These are phyloP conservation scores for Parsonsia alboflavescens DNA, from an alignment of 257 asterid species.

Conservation along the genomic window DNA sequence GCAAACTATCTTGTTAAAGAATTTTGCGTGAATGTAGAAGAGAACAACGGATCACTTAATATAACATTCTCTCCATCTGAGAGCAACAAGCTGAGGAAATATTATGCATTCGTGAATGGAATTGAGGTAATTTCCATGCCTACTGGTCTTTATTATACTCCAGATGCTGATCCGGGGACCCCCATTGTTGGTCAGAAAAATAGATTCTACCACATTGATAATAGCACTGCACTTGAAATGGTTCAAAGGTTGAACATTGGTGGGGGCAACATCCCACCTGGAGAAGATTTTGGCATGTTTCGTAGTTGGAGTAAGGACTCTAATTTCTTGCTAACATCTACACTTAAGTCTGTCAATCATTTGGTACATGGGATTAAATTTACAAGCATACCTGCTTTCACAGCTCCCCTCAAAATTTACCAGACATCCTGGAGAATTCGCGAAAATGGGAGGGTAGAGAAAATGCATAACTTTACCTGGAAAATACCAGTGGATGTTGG, in stretches of 20 bases:
- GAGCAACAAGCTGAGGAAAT: not conserved
- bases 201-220: conserved; percentile 37
- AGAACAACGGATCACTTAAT: conserved; percentile 22
- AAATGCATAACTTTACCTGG: not conserved
- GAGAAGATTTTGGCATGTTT: conserved; percentile 16
- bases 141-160: too few species aligned
- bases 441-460: not conserved
- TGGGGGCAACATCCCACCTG: conserved; percentile 11
- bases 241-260: conserved; percentile 14
- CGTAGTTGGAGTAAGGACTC: conserved; percentile 38
- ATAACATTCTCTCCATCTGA: conserved; percentile 37
- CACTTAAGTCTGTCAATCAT: conserved; percentile 23
- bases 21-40: conserved; percentile 32
- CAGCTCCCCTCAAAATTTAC: too few species aligned
- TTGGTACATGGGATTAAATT: conserved; percentile 10
- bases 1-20: conserved; percentile 34
- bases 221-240: too few species aligned
- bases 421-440: conserved; percentile 17
- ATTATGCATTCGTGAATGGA: conserved; percentile 50
- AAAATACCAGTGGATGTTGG: conserved; percentile 10
- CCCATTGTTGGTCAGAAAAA: conserved; percentile 39
- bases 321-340: conserved; percentile 31
- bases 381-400: conserved; percentile 2
- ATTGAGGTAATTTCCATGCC: conserved; percentile 43
- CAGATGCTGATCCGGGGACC: conserved; percentile 34